A percentile compares a stretch with the other conserved stretches of the same genome.
These are phyloP conservation scores for Fomitopsis pulvina DNA, from an alignment of 768 basidiomycete genomes.

Conservation along the genomic window DNA sequence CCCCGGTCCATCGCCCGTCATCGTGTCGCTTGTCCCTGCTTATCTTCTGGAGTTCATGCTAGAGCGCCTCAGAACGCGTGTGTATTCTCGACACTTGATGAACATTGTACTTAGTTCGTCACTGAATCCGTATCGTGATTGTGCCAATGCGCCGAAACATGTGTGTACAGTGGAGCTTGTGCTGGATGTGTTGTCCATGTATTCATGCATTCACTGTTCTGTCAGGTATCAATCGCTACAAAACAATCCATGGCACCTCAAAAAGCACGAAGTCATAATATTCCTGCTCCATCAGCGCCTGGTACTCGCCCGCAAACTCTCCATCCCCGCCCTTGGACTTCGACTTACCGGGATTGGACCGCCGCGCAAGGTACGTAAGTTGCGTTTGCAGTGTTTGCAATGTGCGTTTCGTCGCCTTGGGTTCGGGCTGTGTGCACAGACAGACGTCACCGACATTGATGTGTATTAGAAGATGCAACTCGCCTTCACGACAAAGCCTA, in stretches of 20 bases:
- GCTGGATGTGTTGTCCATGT: not conserved
- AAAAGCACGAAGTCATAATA: slow-evolving; percentile 93
- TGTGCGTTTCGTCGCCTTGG: slow-evolving; percentile 76
- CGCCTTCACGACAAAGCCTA: slow-evolving; percentile 77
- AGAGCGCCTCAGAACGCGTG: too few species aligned
- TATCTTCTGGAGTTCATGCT: too few species aligned
- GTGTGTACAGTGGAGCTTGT: not conserved
- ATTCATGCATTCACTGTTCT: not conserved
- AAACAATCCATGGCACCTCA: slow-evolving; percentile 87
- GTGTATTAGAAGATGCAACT: slow-evolving; percentile 7
- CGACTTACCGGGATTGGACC: slow-evolving; percentile 30
- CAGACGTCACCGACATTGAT: not conserved
- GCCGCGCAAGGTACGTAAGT: slow-evolving; percentile 76
- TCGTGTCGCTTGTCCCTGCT: too few species aligned
- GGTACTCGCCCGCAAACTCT: slow-evolving; percentile 85
- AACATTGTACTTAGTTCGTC: too few species aligned
- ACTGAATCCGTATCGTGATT: too few species aligned
- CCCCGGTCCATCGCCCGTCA: too few species aligned
- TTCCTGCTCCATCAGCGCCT: slow-evolving; percentile 90
- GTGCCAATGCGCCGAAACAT: too few species aligned
- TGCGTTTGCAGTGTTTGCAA: slow-evolving; percentile 67
- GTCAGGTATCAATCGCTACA: slow-evolving; percentile 30
- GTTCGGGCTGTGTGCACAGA: slow-evolving; percentile 58
- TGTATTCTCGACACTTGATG: too few species aligned
- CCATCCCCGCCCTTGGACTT: slow-evolving; percentile 36